Evolutionary conservation across 2,329 filamentous ascomycete genomes (phyloP), one percentile per base, ranked within the genome.

Genomic region (Fusarium praegraminearum): DNA sequence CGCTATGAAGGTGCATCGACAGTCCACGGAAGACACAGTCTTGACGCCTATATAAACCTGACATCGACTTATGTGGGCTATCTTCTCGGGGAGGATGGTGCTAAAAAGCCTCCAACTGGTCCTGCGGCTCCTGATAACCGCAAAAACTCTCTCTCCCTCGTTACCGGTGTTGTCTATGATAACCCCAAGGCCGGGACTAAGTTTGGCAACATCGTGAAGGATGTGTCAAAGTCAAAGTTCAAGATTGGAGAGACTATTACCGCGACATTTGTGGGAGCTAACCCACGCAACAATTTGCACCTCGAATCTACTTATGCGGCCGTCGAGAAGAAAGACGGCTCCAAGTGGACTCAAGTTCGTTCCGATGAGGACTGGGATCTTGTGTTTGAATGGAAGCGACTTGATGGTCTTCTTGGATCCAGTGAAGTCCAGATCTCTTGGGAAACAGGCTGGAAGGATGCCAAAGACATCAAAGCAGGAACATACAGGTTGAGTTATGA

Each of bases 331-430:
- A 63, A 62, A 18, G 41, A 36, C 1, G 57, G 41, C 0, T 47
- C 60, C 0, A 22, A 36, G 0, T 63, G 60, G 60, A 44, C 32
- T 10, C 30, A 62, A 2, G 41, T 62, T 10, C 47, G 57, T 1
- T 36, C 47, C 5, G 60, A 63, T 5, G 47, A 63, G 1, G 60
- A 63, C 2, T 63, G 60, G 60, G 60, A 63, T 36, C 30, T 63
- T 3, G 30, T 63, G 0, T 63, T 63, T 43, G 57, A 56, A 8
- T 63, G 60, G 60, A 62, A 47, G 22, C 55, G 60, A 3, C n/a
- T 63, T 9, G 57, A 63, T 18, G 60, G 60, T 1, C 1, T 63
- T 0, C 60, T 62, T 7, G 60, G 60, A 0, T 47, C 60, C 0
- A 63, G 60, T 9, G 47, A 63, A 20, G 60, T 63, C 4, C 0